Evolutionary conservation across 2,329 filamentous ascomycete species (phyloP).

Genomic region (Fusarium decemcellulare): DNA sequence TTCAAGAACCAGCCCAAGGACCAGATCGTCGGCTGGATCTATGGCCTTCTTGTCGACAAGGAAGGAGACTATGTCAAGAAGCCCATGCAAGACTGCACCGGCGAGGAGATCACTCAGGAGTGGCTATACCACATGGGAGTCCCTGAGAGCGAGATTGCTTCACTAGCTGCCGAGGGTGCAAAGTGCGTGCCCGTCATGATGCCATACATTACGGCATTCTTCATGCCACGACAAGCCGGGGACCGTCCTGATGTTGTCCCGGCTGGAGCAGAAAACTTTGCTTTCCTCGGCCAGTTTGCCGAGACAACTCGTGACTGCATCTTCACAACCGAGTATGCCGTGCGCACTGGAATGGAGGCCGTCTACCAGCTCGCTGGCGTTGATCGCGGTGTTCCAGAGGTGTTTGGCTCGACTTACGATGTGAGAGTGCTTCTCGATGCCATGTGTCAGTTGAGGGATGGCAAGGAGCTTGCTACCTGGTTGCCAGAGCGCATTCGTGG

Average conservation of each 20-base stretch:
- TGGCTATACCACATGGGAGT: conserved; percentile 33
- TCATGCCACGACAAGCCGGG: conserved; percentile 29
- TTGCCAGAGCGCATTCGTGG: conserved; percentile 20
- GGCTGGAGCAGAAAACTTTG: conserved; percentile 22
- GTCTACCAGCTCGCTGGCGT: conserved; percentile 43
- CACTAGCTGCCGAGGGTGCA: conserved; percentile 19
- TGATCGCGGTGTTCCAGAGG: conserved; percentile 26
- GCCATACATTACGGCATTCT: conserved; percentile 31
- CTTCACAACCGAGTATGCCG: conserved; percentile 52
- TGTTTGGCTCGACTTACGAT: conserved; percentile 29
- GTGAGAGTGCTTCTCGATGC: conserved; percentile 19
- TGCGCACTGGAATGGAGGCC: conserved; percentile 55
- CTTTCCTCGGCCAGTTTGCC: conserved; percentile 30
- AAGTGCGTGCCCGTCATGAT: conserved; percentile 33
- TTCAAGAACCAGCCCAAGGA: conserved; percentile 32
- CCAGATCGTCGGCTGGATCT: conserved; percentile 23
- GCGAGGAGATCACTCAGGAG: conserved; percentile 22
- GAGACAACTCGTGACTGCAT: conserved; percentile 35
- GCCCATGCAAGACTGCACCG: conserved; percentile 33
- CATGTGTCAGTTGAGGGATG: conserved; percentile 18
- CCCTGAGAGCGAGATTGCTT: conserved; percentile 18
- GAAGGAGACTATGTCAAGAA: conserved; percentile 32
- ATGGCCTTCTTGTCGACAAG: conserved; percentile 27
- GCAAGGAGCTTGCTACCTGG: conserved; percentile 24
- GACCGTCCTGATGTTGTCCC: conserved; percentile 23